Percentiles rank a stretch among this genome's conserved stretches.
These are phyloP conservation scores for Asterophora parasitica DNA, from an alignment of 768 basidiomycete genomes.

Conservation along the genomic window DNA sequence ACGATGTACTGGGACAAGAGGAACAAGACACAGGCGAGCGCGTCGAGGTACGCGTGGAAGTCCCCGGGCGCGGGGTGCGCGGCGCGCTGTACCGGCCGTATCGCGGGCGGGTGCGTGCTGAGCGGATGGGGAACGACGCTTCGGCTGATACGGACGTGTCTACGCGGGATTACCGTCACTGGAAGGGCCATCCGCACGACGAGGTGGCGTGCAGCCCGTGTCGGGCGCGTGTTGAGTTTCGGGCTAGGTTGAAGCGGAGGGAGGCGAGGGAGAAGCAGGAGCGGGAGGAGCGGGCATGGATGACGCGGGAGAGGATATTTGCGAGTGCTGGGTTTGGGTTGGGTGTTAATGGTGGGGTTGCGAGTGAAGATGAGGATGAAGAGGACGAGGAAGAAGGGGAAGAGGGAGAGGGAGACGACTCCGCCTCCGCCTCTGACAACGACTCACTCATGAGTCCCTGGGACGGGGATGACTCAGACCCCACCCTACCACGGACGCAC, in stretches of 20 bases:
- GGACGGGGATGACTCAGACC: constrained; percentile 1
- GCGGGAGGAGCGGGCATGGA: too few species aligned
- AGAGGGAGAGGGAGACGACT: constrained; percentile 4
- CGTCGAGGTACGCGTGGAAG: neutral
- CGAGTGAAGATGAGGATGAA: neutral
- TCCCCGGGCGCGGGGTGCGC: neutral
- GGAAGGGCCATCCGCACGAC: constrained; percentile 5
- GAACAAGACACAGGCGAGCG: neutral
- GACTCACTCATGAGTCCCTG: neutral
- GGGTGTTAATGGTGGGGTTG: neutral
- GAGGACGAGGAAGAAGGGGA: constrained; percentile 5
- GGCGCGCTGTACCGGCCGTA: constrained; percentile 3
- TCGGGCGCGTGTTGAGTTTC: neutral
- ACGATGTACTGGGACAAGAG: too few species aligned
- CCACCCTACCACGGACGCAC: too few species aligned
- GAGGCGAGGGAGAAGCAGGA: too few species aligned
- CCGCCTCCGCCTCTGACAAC: neutral
- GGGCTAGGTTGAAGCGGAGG: neutral
- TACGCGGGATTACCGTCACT: too few species aligned
- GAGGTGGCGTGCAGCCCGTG: neutral
- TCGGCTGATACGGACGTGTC: neutral
- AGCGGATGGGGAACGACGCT: neutral
- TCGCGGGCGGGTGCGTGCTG: neutral
- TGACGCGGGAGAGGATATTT: too few species aligned
- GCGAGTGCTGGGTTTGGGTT: neutral